Conservation (phyloP, 805 yeast genomes). For the Lachancea fermentati region DNA sequence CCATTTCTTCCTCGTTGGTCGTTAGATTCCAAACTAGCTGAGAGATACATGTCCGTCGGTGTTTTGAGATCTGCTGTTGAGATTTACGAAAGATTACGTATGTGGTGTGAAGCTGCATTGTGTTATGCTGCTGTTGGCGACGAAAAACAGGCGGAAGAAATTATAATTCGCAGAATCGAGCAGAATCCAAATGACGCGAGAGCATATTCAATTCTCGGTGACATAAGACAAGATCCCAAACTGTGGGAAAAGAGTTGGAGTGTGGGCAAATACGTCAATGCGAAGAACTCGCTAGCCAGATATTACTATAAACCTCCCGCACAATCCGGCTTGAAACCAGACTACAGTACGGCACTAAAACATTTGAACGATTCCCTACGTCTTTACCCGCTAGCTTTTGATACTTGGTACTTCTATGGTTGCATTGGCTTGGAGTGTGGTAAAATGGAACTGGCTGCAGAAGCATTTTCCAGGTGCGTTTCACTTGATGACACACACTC, state of each 20-base stretch:
- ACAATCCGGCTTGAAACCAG: conserved; percentile 44
- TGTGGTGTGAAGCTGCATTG: conserved; percentile 79
- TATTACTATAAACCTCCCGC: conserved; percentile 64
- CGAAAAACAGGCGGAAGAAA: conserved; percentile 55
- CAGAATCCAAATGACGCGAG: conserved; percentile 71
- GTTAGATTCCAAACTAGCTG: conserved; percentile 78
- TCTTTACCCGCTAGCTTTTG: conserved; percentile 66
- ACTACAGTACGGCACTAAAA: conserved; percentile 48
- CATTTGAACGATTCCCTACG: conserved; percentile 72
- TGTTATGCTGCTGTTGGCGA: conserved; percentile 86
- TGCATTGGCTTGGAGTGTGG: conserved; percentile 75
- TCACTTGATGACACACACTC: conserved; percentile 75
- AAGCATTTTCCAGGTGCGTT: conserved; percentile 88
- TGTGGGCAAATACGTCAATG: conserved; percentile 72
- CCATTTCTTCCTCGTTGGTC: conserved; percentile 81
- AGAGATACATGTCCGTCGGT: conserved; percentile 80
- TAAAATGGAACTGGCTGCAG: conserved; percentile 73
- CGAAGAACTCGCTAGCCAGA: conserved; percentile 76
- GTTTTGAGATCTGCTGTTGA: conserved; percentile 82
- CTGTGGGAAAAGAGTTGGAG: conserved; percentile 88
- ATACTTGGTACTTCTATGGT: conserved; percentile 90
- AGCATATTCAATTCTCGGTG: conserved; percentile 80
- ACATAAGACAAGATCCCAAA: conserved; percentile 66
- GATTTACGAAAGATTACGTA: conserved; percentile 71
- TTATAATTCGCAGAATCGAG: conserved; percentile 50